phyloP scores from a whole-genome alignment of 441 rosid genomes.

The Flueggea neowawraea region DNA sequence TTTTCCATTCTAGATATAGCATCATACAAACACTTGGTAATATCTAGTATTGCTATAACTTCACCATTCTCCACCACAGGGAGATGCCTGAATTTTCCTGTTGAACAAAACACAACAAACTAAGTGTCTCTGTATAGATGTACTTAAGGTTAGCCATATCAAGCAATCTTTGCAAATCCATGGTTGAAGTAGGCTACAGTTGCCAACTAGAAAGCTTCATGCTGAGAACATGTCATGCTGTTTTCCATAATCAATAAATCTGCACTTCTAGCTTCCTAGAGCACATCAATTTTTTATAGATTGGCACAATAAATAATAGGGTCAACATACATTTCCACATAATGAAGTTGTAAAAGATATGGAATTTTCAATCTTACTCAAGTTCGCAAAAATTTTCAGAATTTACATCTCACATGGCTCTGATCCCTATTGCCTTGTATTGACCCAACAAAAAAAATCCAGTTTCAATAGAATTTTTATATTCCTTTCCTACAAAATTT shows the following conservation, averaged over 20 bases:
- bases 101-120: constrained; percentile 9
- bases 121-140: not conserved
- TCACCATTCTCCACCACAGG: constrained; percentile 99
- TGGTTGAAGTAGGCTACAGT: not conserved
- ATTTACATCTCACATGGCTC: not conserved
- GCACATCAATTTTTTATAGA: not conserved
- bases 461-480: not conserved
- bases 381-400: not conserved
- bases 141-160: not conserved
- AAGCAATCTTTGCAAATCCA: not conserved
- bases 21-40: constrained; percentile 90
- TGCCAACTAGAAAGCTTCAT: not conserved
- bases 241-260: not conserved
- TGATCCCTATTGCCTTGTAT: not conserved
- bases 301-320: not conserved
- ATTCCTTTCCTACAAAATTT: not conserved
- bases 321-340: not conserved
- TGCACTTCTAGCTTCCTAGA: not conserved
- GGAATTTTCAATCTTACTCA: not conserved
- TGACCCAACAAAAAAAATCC: not conserved
- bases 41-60: constrained; percentile 92
- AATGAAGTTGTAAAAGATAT: not conserved
- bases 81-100: constrained; percentile 90
- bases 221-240: not conserved
- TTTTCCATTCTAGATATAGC: constrained; percentile 96